Base-by-base conservation (phyloP, 495 filamentous ascomycete genomes). In the Podospora pseudoanserina region DNA sequence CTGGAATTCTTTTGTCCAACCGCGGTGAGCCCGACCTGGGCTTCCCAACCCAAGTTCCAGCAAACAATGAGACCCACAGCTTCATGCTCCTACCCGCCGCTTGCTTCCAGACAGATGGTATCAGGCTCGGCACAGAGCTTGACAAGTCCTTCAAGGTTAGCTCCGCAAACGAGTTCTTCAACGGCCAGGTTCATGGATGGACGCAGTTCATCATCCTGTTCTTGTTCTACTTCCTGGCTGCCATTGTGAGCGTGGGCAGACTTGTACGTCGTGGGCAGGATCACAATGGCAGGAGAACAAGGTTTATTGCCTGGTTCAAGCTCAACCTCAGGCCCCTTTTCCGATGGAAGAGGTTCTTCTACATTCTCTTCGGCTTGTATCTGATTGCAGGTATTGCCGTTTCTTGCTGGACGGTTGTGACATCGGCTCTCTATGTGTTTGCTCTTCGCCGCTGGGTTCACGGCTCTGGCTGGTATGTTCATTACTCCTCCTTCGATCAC, bases 1-100 rank as follows among this genome's bases (percentile, higher is more conserved):
- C 76, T 5, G 77, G 77, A 2, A 34, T 74, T 18, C 67, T 78
- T 20, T 67, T 79, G 63, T 68, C 76, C 15, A 78, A 78, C 65
- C 72, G 71, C 16, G 68, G 72, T 19, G 67, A 68, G n/a, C 65
- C 62, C 26, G 65, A 61, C 5, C 27, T 69, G 16, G 60, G 57
- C n/a, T 79, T 79, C 28, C 76, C 77, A 2, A 78, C 71, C 7
- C 64, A 62, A 32, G 63, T 77, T 20, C 77, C 77, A 1, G 18
- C 23, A 0, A 32, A 56, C 16, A 66, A 54, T 5, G 68, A 70
- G 5, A 66, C 62, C 1, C 73, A 77, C 32, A 75, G 71, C 64
- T 23, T 59, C 5, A 62, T 79, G 56, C 69, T 79, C 3, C 58
- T 78, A n/a, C 71, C 76, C 7, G 75, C 77, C 2, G 76, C 72